These are phyloP conservation scores for Trichoderma guizhouense DNA, from an alignment of 2,329 filamentous ascomycete species.

Conservation along the genomic window DNA sequence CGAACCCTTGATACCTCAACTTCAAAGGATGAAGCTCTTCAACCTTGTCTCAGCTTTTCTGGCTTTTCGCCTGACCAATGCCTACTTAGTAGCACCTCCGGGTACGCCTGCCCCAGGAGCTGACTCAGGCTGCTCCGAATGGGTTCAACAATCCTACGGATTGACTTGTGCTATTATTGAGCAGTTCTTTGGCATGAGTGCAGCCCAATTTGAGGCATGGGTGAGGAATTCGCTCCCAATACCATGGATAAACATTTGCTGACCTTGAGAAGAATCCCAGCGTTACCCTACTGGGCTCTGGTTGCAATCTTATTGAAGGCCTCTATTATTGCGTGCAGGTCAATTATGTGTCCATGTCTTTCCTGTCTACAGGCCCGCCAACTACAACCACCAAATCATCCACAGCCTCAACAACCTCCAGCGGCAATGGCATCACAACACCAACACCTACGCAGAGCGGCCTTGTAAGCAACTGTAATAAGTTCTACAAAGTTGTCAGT, in stretches of 20 bases:
- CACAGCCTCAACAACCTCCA: not conserved
- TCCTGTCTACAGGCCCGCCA: not conserved
- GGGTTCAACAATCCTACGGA: not conserved
- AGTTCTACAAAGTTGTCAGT: not conserved
- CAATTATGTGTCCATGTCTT: not conserved
- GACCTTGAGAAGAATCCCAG: not conserved
- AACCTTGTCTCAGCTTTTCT: not conserved
- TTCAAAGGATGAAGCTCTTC: not conserved
- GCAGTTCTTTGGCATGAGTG: not conserved
- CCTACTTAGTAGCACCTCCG: not conserved
- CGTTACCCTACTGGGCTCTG: not conserved
- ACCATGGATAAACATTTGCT: accelerated
- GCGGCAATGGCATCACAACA: not conserved
- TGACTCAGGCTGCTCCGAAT: not conserved
- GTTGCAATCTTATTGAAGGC: not conserved
- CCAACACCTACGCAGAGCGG: not conserved
- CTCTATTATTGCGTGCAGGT: not conserved
- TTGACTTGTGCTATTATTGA: not conserved
- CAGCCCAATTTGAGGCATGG: not conserved
- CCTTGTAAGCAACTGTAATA: not conserved
- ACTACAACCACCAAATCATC: not conserved
- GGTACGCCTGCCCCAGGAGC: not conserved
- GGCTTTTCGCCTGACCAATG: not conserved
- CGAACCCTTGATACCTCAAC: not conserved
- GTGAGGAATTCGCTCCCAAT: not conserved